Base-by-base conservation (phyloP, 768 basidiomycete species). In the Suillus tomentosus region DNA sequence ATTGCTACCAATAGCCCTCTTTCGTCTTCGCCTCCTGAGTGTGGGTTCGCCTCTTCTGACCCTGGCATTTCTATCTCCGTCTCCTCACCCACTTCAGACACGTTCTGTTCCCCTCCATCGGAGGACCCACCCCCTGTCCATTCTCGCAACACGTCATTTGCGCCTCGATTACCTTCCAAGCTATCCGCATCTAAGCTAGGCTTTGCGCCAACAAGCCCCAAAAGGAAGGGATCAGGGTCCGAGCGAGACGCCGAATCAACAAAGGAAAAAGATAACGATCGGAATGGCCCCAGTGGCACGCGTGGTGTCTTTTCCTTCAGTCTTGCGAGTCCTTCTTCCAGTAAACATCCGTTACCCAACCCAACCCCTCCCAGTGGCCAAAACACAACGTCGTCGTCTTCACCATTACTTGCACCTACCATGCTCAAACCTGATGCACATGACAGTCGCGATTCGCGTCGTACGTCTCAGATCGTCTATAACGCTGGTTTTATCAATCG, bases 391-490 rank as follows among this genome's bases (percentile, higher is more conserved):
- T 77, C 86, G 1, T 77, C 82, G 2, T 82, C 87, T 27, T 64
- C 79, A 0, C 71, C 84, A 5, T 78, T 88, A 3, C 79, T 81
- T 1, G 85, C 87, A 9, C 87, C 86, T 3, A 65, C 72, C 10
- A 75, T 84, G 64, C 65, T 83, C 39, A 85, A 85, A 62, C 79
- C 81, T 4, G 66, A 71, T 0, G 69, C 74, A 60, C 70, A 68
- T 11, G 71, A 77, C 5, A 77, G 72, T 36, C 63, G 64, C 7
- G 80, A 84, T 58, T 70, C 78, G 17, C 89, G 82, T 69, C 84
- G 91, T 19, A 78, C 87, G 0, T 95, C 94, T 2, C 94, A 96
- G 74, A 88, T 95, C 62, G 80, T 94, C 14, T 88, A 88, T 68
- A 84, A 87, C 66, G 79, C 84, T 31, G 90, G 92, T 0, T 91